These are phyloP conservation scores for Beauveria australis DNA, from an alignment of 2,329 filamentous ascomycete genomes.

Conservation along the genomic window DNA sequence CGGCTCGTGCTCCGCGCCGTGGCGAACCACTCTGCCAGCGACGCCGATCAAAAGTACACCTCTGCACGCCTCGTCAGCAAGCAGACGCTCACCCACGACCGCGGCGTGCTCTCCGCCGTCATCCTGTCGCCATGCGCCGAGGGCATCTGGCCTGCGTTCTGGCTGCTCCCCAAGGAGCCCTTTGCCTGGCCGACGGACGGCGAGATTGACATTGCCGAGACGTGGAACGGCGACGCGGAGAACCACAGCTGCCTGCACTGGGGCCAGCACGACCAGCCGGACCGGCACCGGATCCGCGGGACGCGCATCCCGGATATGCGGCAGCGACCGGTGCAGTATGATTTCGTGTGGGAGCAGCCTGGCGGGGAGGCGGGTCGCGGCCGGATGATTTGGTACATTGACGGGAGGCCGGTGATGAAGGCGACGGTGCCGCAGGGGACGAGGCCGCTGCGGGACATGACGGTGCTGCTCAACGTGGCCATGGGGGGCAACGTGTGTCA, in stretches of 20 bases:
- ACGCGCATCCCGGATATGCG: slow-evolving; percentile 42
- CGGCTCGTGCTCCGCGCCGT: slow-evolving; percentile 46
- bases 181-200: slow-evolving; percentile 52
- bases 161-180: slow-evolving; percentile 49
- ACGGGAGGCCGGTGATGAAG: slow-evolving; percentile 50
- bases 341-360: slow-evolving; percentile 48
- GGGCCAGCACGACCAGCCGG: slow-evolving; percentile 45
- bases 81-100: slow-evolving; percentile 40
- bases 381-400: slow-evolving; percentile 50
- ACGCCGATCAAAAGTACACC: slow-evolving; percentile 38
- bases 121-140: slow-evolving; percentile 44
- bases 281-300: slow-evolving; percentile 48
- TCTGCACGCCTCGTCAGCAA: slow-evolving; percentile 47
- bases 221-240: slow-evolving; percentile 49
- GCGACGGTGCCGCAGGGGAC: slow-evolving; percentile 43
- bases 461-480: slow-evolving; percentile 50
- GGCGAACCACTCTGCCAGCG: slow-evolving; percentile 24
- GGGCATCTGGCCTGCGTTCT: slow-evolving; percentile 55
- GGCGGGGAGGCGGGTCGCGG: slow-evolving; percentile 34
- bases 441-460: slow-evolving; percentile 46
- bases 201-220: slow-evolving; percentile 53
- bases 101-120: slow-evolving; percentile 44
- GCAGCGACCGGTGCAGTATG: slow-evolving; percentile 39
- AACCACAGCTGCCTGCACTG: slow-evolving; percentile 53
- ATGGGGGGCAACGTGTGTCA: slow-evolving; percentile 54